Evolutionary conservation across 2,329 filamentous ascomycete genomes (phyloP).

Genomic region (Fusarium redolens): DNA sequence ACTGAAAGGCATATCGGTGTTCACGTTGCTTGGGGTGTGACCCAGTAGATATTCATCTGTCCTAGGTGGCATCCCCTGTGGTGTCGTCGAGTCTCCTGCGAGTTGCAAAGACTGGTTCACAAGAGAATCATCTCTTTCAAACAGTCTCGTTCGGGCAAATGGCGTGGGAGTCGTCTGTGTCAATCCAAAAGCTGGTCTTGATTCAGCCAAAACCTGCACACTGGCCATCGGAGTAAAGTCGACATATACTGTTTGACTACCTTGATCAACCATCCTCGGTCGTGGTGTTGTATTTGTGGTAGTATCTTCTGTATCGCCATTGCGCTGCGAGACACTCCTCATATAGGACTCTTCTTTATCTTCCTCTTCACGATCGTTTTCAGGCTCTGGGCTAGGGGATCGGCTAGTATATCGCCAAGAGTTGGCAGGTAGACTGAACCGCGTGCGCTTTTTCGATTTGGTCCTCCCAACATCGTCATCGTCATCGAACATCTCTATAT

Average conservation of each 20-base stretch:
- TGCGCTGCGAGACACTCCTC: not conserved
- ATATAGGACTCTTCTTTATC: slow-evolving; percentile 1
- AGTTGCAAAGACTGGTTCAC: slow-evolving; percentile 25
- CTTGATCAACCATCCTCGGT: slow-evolving; percentile 51
- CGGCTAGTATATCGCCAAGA: slow-evolving; percentile 81
- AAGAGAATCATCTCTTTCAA: slow-evolving; percentile 14
- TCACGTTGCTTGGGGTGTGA: slow-evolving; percentile 20
- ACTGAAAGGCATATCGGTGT: slow-evolving; percentile 29
- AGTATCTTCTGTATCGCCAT: slow-evolving; percentile 19
- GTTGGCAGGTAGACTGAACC: slow-evolving; percentile 73
- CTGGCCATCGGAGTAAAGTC: slow-evolving; percentile 45
- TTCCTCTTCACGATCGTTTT: slow-evolving; percentile 46
- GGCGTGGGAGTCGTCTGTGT: slow-evolving; percentile 41
- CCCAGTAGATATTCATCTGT: slow-evolving; percentile 17
- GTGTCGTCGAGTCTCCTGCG: slow-evolving; percentile 6
- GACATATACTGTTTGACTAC: slow-evolving; percentile 49
- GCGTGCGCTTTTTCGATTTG: slow-evolving; percentile 71
- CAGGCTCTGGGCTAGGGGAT: slow-evolving; percentile 75
- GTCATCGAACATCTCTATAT: slow-evolving; percentile 77
- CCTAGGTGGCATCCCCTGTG: slow-evolving; percentile 5
- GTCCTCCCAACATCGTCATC: slow-evolving; percentile 61
- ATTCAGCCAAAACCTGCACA: slow-evolving; percentile 46
- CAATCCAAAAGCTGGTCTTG: slow-evolving; percentile 40
- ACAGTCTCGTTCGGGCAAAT: slow-evolving; percentile 36
- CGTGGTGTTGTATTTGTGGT: slow-evolving; percentile 35